Percentiles rank a stretch among this genome's conserved stretches.
Conservation (phyloP, 805 yeast species). For the Priceomyces castillae region DNA sequence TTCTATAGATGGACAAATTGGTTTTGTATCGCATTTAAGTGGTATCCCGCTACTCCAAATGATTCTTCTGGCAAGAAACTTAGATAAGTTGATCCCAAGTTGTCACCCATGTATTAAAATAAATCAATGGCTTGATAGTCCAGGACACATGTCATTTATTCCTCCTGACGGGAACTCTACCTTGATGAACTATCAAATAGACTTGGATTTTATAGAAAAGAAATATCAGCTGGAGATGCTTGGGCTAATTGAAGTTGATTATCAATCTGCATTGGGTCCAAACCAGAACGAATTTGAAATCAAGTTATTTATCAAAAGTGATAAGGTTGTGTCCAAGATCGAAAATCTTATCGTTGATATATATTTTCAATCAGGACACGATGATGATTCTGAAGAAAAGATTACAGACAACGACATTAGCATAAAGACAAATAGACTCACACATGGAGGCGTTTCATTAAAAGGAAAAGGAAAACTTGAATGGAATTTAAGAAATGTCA, state of each 20-base stretch:
- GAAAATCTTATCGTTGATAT: constrained; percentile 32
- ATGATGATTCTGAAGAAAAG: constrained; percentile 8
- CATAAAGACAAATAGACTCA: constrained; percentile 58
- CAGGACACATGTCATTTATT: constrained; percentile 58
- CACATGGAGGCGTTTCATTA: constrained; percentile 74
- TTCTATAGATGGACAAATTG: constrained; percentile 59
- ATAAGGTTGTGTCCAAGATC: constrained; percentile 28
- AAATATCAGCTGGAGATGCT: constrained; percentile 22
- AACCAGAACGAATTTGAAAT: constrained; percentile 62
- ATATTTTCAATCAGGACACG: constrained; percentile 13
- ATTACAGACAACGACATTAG: constrained; percentile 14
- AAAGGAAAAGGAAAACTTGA: constrained; percentile 52
- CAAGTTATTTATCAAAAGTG: constrained; percentile 41
- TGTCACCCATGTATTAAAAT: constrained; percentile 70
- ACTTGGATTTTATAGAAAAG: constrained; percentile 32
- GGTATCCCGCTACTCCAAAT: constrained; percentile 75
- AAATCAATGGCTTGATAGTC: constrained; percentile 46
- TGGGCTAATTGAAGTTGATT: constrained; percentile 58
- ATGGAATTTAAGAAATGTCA: constrained; percentile 61
- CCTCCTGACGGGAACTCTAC: constrained; percentile 85
- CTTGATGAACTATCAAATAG: constrained; percentile 62
- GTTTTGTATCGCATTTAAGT: constrained; percentile 65
- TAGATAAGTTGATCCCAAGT: constrained; percentile 53
- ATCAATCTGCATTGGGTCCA: constrained; percentile 51
- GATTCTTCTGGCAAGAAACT: constrained; percentile 43